Evolutionary conservation across 805 yeast species (phyloP).

Genomic region (Wickerhamia fluorescens): DNA sequence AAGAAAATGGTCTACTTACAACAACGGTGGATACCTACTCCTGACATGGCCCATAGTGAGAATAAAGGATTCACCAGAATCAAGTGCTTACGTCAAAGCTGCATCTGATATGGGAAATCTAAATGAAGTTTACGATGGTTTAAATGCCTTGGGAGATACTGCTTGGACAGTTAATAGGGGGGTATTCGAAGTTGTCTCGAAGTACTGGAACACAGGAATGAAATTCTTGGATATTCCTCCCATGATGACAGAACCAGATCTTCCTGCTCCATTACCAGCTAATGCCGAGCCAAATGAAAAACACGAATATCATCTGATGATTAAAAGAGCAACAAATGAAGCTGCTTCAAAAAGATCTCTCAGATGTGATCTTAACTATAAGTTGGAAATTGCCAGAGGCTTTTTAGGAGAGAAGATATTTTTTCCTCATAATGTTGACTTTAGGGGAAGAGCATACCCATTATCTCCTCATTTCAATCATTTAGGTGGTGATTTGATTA

Average conservation of each 20-base stretch:
- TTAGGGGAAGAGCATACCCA: constrained; percentile 82
- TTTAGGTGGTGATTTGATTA: constrained; percentile 69
- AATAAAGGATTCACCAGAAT: constrained; percentile 82
- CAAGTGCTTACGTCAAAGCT: constrained; percentile 77
- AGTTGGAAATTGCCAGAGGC: constrained; percentile 91
- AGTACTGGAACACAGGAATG: constrained; percentile 84
- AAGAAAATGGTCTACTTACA: constrained; percentile 77
- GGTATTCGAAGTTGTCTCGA: constrained; percentile 60
- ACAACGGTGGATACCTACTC: constrained; percentile 78
- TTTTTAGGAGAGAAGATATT: constrained; percentile 67
- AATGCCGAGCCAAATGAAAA: constrained; percentile 68
- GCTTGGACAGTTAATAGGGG: constrained; percentile 86
- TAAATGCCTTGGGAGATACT: constrained; percentile 79
- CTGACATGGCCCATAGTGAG: constrained; percentile 61
- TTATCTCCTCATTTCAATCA: constrained; percentile 76
- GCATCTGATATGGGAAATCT: constrained; percentile 67
- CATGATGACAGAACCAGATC: constrained; percentile 35
- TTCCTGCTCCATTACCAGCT: constrained; percentile 45
- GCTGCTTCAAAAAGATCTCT: constrained; percentile 70
- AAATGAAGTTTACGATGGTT: constrained; percentile 65
- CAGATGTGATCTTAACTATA: constrained; percentile 91
- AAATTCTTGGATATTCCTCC: constrained; percentile 67
- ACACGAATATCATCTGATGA: constrained; percentile 58
- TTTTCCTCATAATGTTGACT: constrained; percentile 77
- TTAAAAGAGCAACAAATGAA: constrained; percentile 51